Evolutionary conservation across 805 yeast species (phyloP), one percentile per base, ranked within the genome.

Genomic region (Ogataea populi-albae): DNA sequence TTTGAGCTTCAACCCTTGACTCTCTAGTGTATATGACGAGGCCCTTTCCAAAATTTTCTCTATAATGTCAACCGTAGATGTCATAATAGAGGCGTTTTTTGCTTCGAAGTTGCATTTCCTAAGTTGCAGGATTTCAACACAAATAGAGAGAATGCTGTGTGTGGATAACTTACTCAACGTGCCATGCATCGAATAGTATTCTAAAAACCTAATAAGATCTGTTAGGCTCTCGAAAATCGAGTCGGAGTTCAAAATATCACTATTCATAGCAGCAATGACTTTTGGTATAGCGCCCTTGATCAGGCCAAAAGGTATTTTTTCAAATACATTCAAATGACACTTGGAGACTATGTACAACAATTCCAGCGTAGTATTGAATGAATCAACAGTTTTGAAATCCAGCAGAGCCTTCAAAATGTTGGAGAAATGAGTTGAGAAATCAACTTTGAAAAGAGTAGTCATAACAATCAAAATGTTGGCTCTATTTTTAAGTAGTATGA

Each of bases 391-490:
- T 14, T 40, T 35, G 32, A 46, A 43, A 12, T 21, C 34, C 5
- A 43, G 24, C n/a, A 39, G 7, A 17, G 36, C 57, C 9, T 36
- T 46, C 9, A 57, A 23, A 6, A 59, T 44, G 5, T 40, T 37
- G 5, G 42, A 44, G 9, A 57, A 44, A 23, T 52, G 54, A 1
- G 46, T 30, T 12, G 27, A 16, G 24, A 61, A 54, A 27, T 58
- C 61, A 7, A 37, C 37, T 12, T 53, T 52, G 46, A 63, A 61
- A 1, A 59, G 36, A 24, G 45, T 37, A 2, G 57, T 44, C 53
- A 60, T 49, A 17, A 54, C 45, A 26, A 62, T 36, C 15, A 62
- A 38, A 3, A 62, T 36, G 26, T 59, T 56, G 4, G 54, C 44
- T 24, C 67, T 41, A 40, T 59, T 61, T 24, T 48, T 49, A 14